Conservation (phyloP, 1,284 basidiomycete genomes). For the Afroboletus lepidellus region DNA sequence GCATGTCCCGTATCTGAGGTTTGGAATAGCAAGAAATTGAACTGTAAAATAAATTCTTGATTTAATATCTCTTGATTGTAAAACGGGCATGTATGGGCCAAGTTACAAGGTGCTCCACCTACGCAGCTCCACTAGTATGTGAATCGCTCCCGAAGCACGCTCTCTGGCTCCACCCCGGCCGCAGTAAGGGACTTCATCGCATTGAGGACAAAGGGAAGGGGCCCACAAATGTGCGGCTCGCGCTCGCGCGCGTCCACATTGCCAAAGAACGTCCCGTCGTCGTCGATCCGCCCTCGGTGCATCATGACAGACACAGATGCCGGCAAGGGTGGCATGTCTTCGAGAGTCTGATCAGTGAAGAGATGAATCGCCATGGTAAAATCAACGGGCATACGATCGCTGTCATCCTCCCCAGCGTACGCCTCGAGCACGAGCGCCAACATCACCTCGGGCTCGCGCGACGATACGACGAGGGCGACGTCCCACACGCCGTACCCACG, state of each 20-base stretch:
- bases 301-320: conserved; percentile 5
- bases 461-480: conserved; percentile 19
- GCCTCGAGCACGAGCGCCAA: conserved; percentile 20
- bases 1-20: neutral
- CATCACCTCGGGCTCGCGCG: conserved; percentile 26
- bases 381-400: neutral
- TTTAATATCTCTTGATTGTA: neutral
- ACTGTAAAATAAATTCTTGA: neutral
- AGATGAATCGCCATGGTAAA: conserved; percentile 19
- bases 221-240: too few species aligned
- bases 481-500: conserved; percentile 20
- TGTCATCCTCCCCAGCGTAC: conserved; percentile 2
- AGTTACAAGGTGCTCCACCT: neutral
- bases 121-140: conserved; percentile 17
- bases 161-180: conserved; percentile 20
- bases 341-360: conserved; percentile 9
- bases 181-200: conserved; percentile 20
- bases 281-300: conserved; percentile 20
- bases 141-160: conserved; percentile 24
- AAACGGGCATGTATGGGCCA: too few species aligned
- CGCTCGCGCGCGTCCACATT: conserved; percentile 13
- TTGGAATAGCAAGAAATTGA: neutral
- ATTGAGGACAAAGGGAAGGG: conserved; percentile 19
- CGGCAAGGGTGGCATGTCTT: too few species aligned
- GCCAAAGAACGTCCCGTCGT: conserved; percentile 16